Evolutionary conservation across 2,329 filamentous ascomycete genomes (phyloP).

Genomic region (Neofusicoccum laricinum): DNA sequence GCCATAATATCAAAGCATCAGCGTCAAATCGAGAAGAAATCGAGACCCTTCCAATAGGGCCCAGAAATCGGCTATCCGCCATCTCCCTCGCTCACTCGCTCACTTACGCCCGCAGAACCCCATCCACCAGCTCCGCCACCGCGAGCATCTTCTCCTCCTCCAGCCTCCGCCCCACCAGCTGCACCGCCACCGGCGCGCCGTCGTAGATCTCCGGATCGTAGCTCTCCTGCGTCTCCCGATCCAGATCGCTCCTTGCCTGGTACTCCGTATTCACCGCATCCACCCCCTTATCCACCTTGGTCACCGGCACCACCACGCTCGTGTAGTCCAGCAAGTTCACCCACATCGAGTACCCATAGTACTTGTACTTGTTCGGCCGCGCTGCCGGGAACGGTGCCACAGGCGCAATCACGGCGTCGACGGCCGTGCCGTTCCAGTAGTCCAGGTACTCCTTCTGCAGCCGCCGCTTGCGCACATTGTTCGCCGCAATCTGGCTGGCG

Average conservation of each 20-base stretch:
- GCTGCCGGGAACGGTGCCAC: conserved; percentile 37
- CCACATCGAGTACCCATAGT: conserved; percentile 44
- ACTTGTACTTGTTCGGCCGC: conserved; percentile 46
- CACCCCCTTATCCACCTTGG: conserved; percentile 49
- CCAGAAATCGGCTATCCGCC: too few species aligned
- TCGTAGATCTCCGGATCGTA: conserved; percentile 17
- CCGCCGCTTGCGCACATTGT: conserved; percentile 22
- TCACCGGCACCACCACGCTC: conserved; percentile 54
- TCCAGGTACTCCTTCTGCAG: conserved; percentile 36
- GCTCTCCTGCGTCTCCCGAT: conserved; percentile 6
- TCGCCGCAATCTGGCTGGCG: conserved; percentile 31
- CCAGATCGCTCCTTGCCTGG: conserved; percentile 11
- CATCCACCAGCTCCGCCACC: conserved; percentile 13
- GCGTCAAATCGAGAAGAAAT: too few species aligned
- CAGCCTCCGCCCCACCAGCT: conserved; percentile 23
- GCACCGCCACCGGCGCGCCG: conserved; percentile 24
- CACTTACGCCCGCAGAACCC: background rate
- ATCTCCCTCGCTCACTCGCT: background rate
- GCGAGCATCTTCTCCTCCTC: conserved; percentile 26
- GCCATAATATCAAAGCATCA: too few species aligned
- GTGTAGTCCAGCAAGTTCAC: conserved; percentile 60
- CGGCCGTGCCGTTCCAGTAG: conserved; percentile 38
- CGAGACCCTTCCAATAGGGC: too few species aligned
- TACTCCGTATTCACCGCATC: conserved; percentile 41
- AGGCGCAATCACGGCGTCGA: conserved; percentile 38